Conservation (phyloP, 352 stramenopile genomes). For the Phytophthora sojae region DNA sequence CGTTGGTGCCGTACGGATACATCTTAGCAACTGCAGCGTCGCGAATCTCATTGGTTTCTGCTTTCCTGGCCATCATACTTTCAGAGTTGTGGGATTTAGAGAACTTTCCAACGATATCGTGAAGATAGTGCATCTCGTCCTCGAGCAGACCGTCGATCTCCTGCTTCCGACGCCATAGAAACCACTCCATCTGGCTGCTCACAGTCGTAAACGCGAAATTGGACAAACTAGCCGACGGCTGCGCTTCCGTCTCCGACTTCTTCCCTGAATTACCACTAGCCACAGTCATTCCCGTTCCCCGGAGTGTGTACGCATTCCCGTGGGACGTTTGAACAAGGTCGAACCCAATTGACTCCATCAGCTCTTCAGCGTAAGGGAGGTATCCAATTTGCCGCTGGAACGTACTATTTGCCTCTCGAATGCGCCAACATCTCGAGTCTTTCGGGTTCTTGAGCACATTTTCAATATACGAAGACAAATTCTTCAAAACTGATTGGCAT, state of each 20-base stretch:
- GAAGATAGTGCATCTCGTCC: slow-evolving; percentile 70
- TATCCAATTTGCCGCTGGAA: slow-evolving; percentile 75
- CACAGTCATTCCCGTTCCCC: slow-evolving; percentile 45
- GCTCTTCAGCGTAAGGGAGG: slow-evolving; percentile 48
- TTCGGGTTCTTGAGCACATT: slow-evolving; percentile 79
- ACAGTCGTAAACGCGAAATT: slow-evolving; percentile 73
- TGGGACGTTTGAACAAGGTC: slow-evolving; percentile 49
- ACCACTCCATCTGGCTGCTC: slow-evolving; percentile 77
- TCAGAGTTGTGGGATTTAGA: background rate
- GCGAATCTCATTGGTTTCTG: background rate
- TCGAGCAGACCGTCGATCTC: slow-evolving; percentile 69
- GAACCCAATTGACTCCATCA: slow-evolving; percentile 76
- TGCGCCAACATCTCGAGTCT: slow-evolving; percentile 71
- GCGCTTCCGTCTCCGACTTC: background rate
- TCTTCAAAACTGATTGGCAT: slow-evolving; percentile 44
- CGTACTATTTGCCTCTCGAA: slow-evolving; percentile 62
- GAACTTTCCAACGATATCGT: slow-evolving; percentile 36
- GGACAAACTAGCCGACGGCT: slow-evolving; percentile 46
- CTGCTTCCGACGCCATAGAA: slow-evolving; percentile 76
- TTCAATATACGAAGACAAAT: slow-evolving; percentile 56
- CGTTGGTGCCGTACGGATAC: slow-evolving; percentile 72
- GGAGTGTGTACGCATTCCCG: slow-evolving; percentile 57
- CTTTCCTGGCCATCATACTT: background rate
- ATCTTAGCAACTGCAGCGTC: slow-evolving; percentile 44
- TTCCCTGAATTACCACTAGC: background rate